Percentiles rank a stretch among this genome's conserved stretches.
These are phyloP conservation scores for Lineolata rhizophorae DNA, from an alignment of 495 filamentous ascomycete species.

Conservation along the genomic window DNA sequence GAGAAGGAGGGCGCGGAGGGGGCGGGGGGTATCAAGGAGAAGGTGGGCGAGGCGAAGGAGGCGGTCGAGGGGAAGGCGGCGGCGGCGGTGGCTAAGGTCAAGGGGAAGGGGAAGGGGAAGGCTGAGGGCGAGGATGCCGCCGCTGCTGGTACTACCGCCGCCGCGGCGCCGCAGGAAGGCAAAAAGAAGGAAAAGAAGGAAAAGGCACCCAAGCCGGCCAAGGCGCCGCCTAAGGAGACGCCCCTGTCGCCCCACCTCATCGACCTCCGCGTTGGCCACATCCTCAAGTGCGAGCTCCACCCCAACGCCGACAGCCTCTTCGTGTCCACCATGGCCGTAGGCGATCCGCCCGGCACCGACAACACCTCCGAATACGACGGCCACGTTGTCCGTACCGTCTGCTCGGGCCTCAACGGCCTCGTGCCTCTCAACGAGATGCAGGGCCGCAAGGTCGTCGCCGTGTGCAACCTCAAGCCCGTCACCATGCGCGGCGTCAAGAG, in stretches of 20 bases:
- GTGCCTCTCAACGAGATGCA: constrained; percentile 92
- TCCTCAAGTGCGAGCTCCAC: constrained; percentile 82
- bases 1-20: constrained; percentile 17
- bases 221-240: constrained; percentile 37
- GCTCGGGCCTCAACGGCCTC: constrained; percentile 85
- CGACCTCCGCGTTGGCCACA: constrained; percentile 89
- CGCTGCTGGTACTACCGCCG: constrained; percentile 3
- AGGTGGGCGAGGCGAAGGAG: constrained; percentile 5
- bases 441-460: constrained; percentile 74
- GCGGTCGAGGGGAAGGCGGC: constrained; percentile 7
- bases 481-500: constrained; percentile 98
- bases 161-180: background rate
- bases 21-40: constrained; percentile 2
- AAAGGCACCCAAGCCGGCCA: constrained; percentile 50
- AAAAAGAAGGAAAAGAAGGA: constrained; percentile 57
- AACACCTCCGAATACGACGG: constrained; percentile 77
- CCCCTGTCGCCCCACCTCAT: constrained; percentile 67
- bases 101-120: constrained; percentile 15
- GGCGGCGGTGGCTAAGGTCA: background rate
- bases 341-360: constrained; percentile 65
- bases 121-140: constrained; percentile 13
- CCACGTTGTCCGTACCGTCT: constrained; percentile 78
- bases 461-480: constrained; percentile 95
- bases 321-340: constrained; percentile 91
- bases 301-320: constrained; percentile 91